Base-by-base conservation (phyloP, 176 grass and related monocot species). In the Leersia perrieri region DNA sequence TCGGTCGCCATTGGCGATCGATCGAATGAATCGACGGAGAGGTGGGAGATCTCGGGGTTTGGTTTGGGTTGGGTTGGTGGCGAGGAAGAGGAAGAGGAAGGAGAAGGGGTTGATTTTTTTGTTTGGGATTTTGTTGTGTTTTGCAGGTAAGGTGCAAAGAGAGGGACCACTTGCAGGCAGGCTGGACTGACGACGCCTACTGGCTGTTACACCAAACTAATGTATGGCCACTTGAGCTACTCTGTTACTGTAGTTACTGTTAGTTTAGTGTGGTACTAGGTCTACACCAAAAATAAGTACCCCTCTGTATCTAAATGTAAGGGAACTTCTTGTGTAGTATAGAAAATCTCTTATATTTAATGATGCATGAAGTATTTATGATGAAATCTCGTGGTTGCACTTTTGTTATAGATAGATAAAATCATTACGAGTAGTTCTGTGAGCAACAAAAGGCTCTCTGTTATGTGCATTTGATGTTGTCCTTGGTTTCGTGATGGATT, bases 1-100 rank as follows among this genome's bases (percentile, higher is more conserved):
- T 86, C 83, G 45, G 78, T 90, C 68, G 88, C 88, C 83, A 90
- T 90, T 73, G 83, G 25, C 60, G 68, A 23, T 32, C 8, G 28
- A 2, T 9, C 28, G 31, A 64, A n/a, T n/a, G n/a, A 36, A 29
- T 44, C 31, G 51, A 25, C 32, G 31, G 20, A 28, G 3, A 32
- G 9, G 47, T 3, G 42, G 26, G 49, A 77, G 74, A 78, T 80
- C 81, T 75, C 32, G 63, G 25, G 44, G n/a, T 11, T 81, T 51
- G 81, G 69, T 89, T 89, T 74, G 5, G 49, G 5, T 53, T 57
- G 51, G 53, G 53, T 58, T 58, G 53, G 53, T 58, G 2, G 53
- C 53, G 1, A 13, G 35, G 35, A n/a, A 3, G 36, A 7, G 5
- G 5, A 7, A 7, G 49, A 53, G 81, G 81, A 79, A 74, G 62